Percentiles rank a stretch among this genome's conserved stretches.
phyloP scores from a whole-genome alignment of 768 basidiomycete species.

The Kwoniella sp. region DNA sequence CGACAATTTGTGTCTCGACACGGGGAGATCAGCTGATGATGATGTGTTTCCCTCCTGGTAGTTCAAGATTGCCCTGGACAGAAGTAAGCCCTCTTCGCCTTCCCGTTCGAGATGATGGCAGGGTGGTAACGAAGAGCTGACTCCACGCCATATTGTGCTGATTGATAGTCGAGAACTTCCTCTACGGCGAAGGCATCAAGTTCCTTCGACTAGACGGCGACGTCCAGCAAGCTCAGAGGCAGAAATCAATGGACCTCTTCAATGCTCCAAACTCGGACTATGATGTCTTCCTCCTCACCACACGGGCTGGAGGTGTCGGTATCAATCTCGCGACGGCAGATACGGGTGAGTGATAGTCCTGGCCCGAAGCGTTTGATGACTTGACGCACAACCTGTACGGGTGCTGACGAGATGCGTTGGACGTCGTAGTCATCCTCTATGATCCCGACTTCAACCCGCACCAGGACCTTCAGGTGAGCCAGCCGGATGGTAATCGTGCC shows the following conservation, averaged over 20 bases:
- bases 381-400: neutral
- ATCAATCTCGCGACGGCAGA: constrained; percentile 90
- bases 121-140: neutral
- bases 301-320: constrained; percentile 83
- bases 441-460: constrained; percentile 99
- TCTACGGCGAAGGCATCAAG: constrained; percentile 75
- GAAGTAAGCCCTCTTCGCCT: constrained; percentile 56
- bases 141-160: neutral
- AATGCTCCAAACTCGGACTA: constrained; percentile 83
- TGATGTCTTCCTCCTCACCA: constrained; percentile 88
- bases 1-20: no score
- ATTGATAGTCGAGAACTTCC: constrained; percentile 73
- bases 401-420: constrained; percentile 14
- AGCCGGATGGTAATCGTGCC: constrained; percentile 34
- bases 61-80: constrained; percentile 85
- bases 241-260: constrained; percentile 93
- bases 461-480: constrained; percentile 73
- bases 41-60: constrained; percentile 50
- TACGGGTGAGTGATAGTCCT: constrained; percentile 71
- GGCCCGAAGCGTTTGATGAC: constrained; percentile 3
- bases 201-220: constrained; percentile 85
- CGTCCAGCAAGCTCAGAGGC: constrained; percentile 79
- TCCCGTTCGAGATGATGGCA: neutral
- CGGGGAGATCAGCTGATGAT: neutral
- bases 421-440: constrained; percentile 58